Conservation (phyloP, 177 flowering plant species). For the Tripterygium wilfordii region DNA sequence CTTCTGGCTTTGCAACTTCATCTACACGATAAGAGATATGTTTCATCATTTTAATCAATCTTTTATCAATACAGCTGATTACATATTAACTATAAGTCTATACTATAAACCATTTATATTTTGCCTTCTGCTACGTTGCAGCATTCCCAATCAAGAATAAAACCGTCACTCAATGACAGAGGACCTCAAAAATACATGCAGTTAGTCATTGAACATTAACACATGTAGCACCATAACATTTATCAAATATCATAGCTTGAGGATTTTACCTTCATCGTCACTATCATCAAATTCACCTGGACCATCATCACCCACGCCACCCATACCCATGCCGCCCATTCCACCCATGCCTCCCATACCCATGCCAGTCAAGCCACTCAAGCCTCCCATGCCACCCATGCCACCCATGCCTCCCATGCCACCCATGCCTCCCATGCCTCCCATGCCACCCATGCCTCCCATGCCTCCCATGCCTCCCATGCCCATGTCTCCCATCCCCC, state of each 20-base stretch:
- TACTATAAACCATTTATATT: background rate
- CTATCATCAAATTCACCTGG: slow-evolving; percentile 55
- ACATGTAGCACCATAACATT: too few species aligned
- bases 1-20: slow-evolving; percentile 32
- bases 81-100: too few species aligned
- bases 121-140: too few species aligned
- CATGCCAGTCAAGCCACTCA: slow-evolving; percentile 21
- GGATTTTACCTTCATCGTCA: slow-evolving; percentile 68
- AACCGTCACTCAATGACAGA: too few species aligned
- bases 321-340: slow-evolving; percentile 30
- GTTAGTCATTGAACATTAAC: too few species aligned
- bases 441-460: too few species aligned
- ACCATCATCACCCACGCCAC: slow-evolving; percentile 39
- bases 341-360: slow-evolving; percentile 25
- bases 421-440: slow-evolving; percentile 24
- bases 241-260: background rate
- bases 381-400: slow-evolving; percentile 30
- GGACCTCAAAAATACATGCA: too few species aligned
- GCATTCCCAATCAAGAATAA: too few species aligned
- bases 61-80: too few species aligned
- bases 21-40: slow-evolving; percentile 8
- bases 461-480: too few species aligned
- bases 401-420: too few species aligned
- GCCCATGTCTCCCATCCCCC: slow-evolving; percentile 53
- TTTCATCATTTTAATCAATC: too few species aligned